These are phyloP conservation scores for Tulasnella sp. DNA, from an alignment of 768 basidiomycete genomes.

Conservation along the genomic window DNA sequence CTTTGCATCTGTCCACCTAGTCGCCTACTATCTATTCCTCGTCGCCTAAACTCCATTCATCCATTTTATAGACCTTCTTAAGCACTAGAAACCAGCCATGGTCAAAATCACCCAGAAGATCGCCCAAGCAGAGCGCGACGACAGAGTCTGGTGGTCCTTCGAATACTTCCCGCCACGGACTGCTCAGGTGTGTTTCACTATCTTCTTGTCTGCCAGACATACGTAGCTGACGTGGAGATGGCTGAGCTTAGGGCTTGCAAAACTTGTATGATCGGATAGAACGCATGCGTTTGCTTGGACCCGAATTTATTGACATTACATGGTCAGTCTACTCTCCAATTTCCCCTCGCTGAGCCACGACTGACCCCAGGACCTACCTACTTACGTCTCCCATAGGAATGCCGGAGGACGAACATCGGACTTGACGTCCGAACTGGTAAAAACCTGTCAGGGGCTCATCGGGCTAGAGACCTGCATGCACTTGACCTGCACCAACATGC, in stretches of 20 bases:
- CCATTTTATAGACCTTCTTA: neutral
- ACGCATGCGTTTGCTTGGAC: slow-evolving; percentile 89
- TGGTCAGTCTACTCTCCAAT: slow-evolving; percentile 39
- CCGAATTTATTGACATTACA: slow-evolving; percentile 97
- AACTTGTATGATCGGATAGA: slow-evolving; percentile 98
- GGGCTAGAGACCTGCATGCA: slow-evolving; percentile 99
- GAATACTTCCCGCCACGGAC: slow-evolving; percentile 97
- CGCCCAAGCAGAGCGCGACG: slow-evolving; percentile 68
- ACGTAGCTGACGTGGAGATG: neutral
- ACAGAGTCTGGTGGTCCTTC: slow-evolving; percentile 94
- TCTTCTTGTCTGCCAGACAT: neutral
- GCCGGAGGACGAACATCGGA: slow-evolving; percentile 94
- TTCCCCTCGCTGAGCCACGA: neutral
- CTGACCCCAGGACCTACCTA: neutral
- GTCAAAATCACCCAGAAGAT: slow-evolving; percentile 96
- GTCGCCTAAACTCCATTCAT: neutral
- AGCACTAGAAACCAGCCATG: neutral
- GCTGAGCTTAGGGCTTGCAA: slow-evolving; percentile 59
- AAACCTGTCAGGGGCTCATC: slow-evolving; percentile 84
- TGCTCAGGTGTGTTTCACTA: slow-evolving; percentile 54
- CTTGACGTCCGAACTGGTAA: slow-evolving; percentile 85
- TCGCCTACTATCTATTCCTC: neutral
- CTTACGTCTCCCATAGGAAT: slow-evolving; percentile 49
- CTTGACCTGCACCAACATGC: slow-evolving; percentile 98
- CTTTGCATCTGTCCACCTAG: neutral